Evolutionary conservation across 2,329 filamentous ascomycete genomes (phyloP).

Genomic region (Didymella arachidicola): DNA sequence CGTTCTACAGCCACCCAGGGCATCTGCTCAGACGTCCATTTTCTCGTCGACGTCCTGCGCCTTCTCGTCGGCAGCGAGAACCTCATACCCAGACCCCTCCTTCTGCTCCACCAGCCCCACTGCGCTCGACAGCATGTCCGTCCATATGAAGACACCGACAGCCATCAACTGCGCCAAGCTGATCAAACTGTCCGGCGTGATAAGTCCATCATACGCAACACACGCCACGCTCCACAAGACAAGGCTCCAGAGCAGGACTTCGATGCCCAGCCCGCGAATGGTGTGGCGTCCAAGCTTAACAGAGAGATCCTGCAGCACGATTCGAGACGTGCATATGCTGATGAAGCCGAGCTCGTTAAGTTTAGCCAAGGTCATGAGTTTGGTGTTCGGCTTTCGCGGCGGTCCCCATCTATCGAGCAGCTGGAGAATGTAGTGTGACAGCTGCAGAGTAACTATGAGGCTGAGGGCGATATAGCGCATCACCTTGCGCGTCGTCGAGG

Average conservation of each 20-base stretch:
- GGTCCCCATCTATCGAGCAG: background rate
- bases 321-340: background rate
- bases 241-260: background rate
- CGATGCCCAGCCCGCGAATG: background rate
- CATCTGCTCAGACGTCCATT: conserved; percentile 1
- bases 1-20: background rate
- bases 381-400: background rate
- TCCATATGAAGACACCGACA: conserved; percentile 1
- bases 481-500: background rate
- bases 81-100: background rate
- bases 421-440: background rate
- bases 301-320: background rate
- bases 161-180: conserved; percentile 1
- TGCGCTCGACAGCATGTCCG: background rate
- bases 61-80: background rate
- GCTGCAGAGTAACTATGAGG: background rate
- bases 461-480: background rate
- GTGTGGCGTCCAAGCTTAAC: background rate
- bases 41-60: background rate
- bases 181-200: background rate
- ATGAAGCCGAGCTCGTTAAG: background rate
- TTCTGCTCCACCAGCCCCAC: background rate
- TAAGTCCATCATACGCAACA: background rate
- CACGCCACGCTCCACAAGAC: conserved; percentile 4
- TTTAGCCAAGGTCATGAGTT: background rate